Evolutionary conservation across 129 eudicot genomes (phyloP).

Genomic region (Chrysanthemum seticuspe): DNA sequence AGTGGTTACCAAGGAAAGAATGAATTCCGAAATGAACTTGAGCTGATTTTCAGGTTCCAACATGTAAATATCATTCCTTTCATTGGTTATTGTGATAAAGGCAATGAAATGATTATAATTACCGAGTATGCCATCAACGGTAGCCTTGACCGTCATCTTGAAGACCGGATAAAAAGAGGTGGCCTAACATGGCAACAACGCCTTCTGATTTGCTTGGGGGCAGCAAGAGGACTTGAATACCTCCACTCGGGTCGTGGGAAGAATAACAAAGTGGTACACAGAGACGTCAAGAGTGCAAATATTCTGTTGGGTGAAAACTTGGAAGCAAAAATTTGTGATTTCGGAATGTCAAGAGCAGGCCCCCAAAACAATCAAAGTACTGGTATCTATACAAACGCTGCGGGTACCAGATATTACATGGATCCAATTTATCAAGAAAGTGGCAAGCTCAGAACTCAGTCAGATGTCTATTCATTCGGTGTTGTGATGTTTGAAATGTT

Average conservation of each 20-base stretch:
- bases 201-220: constrained; percentile 2
- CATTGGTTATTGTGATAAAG: constrained; percentile 5
- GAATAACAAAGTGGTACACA: neutral
- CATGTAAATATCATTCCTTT: constrained; percentile 3
- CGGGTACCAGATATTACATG: neutral
- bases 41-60: neutral
- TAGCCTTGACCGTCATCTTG: constrained; percentile 5
- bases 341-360: neutral
- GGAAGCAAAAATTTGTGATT: constrained; percentile 4
- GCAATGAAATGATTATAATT: neutral
- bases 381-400: neutral
- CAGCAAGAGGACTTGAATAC: constrained; percentile 6
- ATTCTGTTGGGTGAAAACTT: constrained; percentile 4
- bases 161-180: neutral
- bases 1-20: neutral
- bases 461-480: no score
- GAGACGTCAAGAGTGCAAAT: neutral
- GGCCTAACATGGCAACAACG: constrained; percentile 9
- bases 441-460: no score
- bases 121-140: constrained; percentile 6
- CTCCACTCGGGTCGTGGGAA: neutral
- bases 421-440: constrained; percentile 1
- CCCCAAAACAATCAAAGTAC: neutral
- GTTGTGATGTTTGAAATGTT: no score
- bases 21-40: neutral